Conservation (phyloP, 1,284 basidiomycete species). For the Cutaneotrichosporon spelunceum region DNA sequence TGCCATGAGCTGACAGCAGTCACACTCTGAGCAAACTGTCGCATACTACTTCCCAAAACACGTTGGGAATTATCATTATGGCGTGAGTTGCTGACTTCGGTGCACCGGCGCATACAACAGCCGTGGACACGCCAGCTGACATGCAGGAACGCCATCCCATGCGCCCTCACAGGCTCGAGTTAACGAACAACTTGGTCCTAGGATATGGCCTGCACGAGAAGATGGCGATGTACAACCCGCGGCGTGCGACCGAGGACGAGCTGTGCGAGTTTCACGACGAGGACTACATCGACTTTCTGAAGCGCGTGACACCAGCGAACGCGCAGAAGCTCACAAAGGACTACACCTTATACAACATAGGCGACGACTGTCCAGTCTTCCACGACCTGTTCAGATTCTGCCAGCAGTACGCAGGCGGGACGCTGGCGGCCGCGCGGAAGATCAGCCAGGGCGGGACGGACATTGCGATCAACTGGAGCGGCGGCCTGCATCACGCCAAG, state of each 20-base stretch:
- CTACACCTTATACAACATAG: constrained; percentile 80
- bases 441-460: constrained; percentile 82
- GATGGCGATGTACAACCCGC: constrained; percentile 89
- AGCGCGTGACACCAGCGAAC: constrained; percentile 55
- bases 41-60: constrained; percentile 94
- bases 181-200: constrained; percentile 93
- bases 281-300: constrained; percentile 93
- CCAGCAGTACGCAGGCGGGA: constrained; percentile 84
- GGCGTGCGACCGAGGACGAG: constrained; percentile 83
- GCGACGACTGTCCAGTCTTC: constrained; percentile 93
- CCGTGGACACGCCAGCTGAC: constrained; percentile 9
- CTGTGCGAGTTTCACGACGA: constrained; percentile 84
- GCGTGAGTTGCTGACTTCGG: constrained; percentile 58
- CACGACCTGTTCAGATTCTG: constrained; percentile 89
- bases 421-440: constrained; percentile 83
- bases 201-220: constrained; percentile 95
- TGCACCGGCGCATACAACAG: neutral
- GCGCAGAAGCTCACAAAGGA: constrained; percentile 60
- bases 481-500: constrained; percentile 92
- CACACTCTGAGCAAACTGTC: constrained; percentile 81
- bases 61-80: constrained; percentile 93
- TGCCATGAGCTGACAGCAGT: constrained; percentile 51
- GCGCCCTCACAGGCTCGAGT: constrained; percentile 91
- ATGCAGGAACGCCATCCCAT: constrained; percentile 90
- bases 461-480: constrained; percentile 97